Base-by-base conservation (phyloP, 805 yeast genomes). In the Monosporozyma unispora region DNA sequence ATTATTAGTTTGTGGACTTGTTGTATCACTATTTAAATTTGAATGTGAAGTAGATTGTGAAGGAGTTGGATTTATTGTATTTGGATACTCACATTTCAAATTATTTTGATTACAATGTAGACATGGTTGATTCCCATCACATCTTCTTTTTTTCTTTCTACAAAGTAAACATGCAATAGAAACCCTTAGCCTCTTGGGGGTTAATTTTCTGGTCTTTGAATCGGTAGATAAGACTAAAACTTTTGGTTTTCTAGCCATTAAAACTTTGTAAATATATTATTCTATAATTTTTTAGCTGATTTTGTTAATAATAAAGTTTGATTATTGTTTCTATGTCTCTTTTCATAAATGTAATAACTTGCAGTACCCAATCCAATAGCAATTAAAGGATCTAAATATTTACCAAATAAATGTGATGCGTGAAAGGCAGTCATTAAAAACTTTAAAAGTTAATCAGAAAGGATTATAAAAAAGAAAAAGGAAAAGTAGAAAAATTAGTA, bases 71-170 rank as follows among this genome's bases (percentile, higher is more conserved):
- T 12, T 31, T 12, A n/a, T 4, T 14, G 14, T 37, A 38, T 21
- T 35, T 40, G 43, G 44, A 48, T 50, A 52, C 14, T 27, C 25
- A 42, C 55, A 52, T 6, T 19, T 25, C 16, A 50, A 33, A 4
- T 37, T 19, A 22, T 21, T 40, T 35, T 28, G 44, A n/a, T 23
- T 28, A 48, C 55, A 88, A 63, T 82, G 87, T 29, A 79, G 76
- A 63, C 95, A 85, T 0, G 91, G 93, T 57, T 77, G 82, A 57
- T 77, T 76, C 4, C 91, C 93, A 62, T 84, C 89, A 66, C 95
- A 85, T 61, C 82, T 81, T 54, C 84, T 87, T 61, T 85, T 85
- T 66, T 82, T 84, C 65, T 76, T 77, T 19, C 91, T 74, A 63
- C 93, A 84, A 54, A 77, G 80, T 57, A 81, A 85, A 59, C 93